phyloP scores from a whole-genome alignment of 2,329 filamentous ascomycete genomes.

The Fusarium sp. region DNA sequence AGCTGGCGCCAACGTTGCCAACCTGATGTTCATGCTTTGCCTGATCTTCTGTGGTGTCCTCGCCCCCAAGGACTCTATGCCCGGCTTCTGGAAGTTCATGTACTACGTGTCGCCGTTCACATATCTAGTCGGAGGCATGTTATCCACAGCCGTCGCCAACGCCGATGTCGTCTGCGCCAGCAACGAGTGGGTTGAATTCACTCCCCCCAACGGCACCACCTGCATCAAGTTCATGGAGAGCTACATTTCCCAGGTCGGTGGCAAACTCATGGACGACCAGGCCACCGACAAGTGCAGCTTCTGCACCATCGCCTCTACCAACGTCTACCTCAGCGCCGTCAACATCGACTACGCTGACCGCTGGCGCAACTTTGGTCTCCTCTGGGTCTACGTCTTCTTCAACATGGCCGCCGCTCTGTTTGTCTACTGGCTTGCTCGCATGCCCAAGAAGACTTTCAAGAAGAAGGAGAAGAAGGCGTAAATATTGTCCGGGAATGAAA shows the following conservation, averaged over 20 bases:
- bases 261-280: slow-evolving; percentile 61
- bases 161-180: slow-evolving; percentile 71
- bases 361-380: slow-evolving; percentile 76
- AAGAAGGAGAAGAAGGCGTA: slow-evolving; percentile 48
- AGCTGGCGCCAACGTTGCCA: slow-evolving; percentile 73
- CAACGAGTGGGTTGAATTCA: slow-evolving; percentile 76
- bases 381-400: slow-evolving; percentile 69
- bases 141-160: slow-evolving; percentile 77
- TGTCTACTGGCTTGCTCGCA: slow-evolving; percentile 66
- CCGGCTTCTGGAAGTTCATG: slow-evolving; percentile 59
- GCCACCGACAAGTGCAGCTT: slow-evolving; percentile 66
- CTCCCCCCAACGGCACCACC: slow-evolving; percentile 65
- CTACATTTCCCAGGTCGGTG: slow-evolving; percentile 62
- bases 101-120: slow-evolving; percentile 86
- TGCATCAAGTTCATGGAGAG: slow-evolving; percentile 68
- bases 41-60: slow-evolving; percentile 53
- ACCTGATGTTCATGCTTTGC: slow-evolving; percentile 71
- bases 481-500: neutral
- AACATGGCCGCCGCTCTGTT: slow-evolving; percentile 66
- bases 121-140: slow-evolving; percentile 80
- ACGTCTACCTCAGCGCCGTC: slow-evolving; percentile 61
- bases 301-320: slow-evolving; percentile 64
- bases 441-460: slow-evolving; percentile 54
- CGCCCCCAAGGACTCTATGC: slow-evolving; percentile 58
- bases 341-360: slow-evolving; percentile 66